Base-by-base conservation (phyloP, 2,329 filamentous ascomycete genomes). In the Aureobasidium sp. region DNA sequence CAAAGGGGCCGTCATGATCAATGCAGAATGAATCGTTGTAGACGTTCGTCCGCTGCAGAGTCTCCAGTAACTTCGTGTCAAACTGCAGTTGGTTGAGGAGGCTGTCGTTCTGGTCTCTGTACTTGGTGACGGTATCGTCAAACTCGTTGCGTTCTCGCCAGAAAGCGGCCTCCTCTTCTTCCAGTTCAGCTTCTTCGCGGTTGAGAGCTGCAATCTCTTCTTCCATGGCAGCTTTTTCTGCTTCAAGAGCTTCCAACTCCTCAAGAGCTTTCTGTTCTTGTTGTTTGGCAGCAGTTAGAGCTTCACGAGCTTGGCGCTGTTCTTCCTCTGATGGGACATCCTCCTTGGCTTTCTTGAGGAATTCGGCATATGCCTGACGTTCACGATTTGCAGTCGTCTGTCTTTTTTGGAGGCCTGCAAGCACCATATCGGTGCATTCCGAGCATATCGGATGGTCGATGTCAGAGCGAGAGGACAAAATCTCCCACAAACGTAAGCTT, bases 11-110 rank as follows among this genome's bases (percentile, higher is more conserved):
- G 73, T 99, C 94, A 72, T 97, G 94, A 58, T 91, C 91, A 71
- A 99, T 97, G 73, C 90, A 96, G 73, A 99, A 99, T 2, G 93
- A 96, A 74, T 99, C 94, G 71, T 99, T 99, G 78, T 97, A 99
- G 14, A 99, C 93, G 73, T 97, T 99, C 47, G 92, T 95, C 41
- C 94, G 84, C 73, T 96, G 91, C n/a, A 99, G 81, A 66, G 90
- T 89, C 68, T 95, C 90, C 2, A 97, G 82, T 49, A 96, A 86
- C 67, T 91, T 90, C 2, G 87, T 87, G 75, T 99, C 94, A 74
- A 97, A 91, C 69, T 91, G 89, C 70, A 92, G 95, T 70, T 89
- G 89, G 67, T 89, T 87, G 73, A 94, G 95, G 67, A 97, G 81
- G 68, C 91, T 92, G 75, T 96, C 92, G 32, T 91, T 84, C 71